Percentiles rank a stretch among this genome's conserved stretches.
phyloP scores from a whole-genome alignment of 768 basidiomycete species.

The Favolaschia claudopus region DNA sequence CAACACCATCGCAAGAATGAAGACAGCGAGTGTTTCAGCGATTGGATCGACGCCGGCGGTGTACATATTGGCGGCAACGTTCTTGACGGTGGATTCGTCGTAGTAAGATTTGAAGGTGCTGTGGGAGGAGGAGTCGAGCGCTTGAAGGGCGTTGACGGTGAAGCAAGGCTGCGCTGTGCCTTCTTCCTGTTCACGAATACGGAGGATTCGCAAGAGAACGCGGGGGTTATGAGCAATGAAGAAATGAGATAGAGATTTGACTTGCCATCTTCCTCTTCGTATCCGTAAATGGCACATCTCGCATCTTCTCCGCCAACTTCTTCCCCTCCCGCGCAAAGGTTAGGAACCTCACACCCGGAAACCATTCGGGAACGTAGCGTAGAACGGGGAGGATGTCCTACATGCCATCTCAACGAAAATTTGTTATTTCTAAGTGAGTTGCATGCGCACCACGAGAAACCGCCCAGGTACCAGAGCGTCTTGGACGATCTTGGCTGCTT shows the following conservation, averaged over 20 bases:
- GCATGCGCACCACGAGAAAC: slow-evolving; percentile 13
- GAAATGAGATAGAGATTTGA: no score
- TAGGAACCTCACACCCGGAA: slow-evolving; percentile 40
- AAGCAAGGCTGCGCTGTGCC: not conserved
- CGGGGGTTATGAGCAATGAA: no score
- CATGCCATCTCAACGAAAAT: slow-evolving; percentile 35
- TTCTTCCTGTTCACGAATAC: no score
- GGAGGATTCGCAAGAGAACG: no score
- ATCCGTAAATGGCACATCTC: slow-evolving; percentile 14
- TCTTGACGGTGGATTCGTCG: not conserved
- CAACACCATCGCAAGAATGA: slow-evolving; percentile 34
- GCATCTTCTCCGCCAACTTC: not conserved
- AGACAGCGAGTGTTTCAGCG: slow-evolving; percentile 11
- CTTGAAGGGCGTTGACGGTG: not conserved
- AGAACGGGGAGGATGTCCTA: slow-evolving; percentile 33
- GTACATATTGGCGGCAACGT: not conserved
- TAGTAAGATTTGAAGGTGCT: not conserved
- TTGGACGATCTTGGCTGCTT: not conserved
- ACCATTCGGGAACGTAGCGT: slow-evolving; percentile 37
- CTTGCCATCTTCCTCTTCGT: slow-evolving; percentile 17
- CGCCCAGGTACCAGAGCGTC: not conserved
- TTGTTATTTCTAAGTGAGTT: no score
- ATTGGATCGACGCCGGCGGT: slow-evolving; percentile 20
- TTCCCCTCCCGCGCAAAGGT: slow-evolving; percentile 21
- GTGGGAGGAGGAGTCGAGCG: no score